Base-by-base conservation (phyloP, 148 eudicot genomes). In the Agrostemma githago region DNA sequence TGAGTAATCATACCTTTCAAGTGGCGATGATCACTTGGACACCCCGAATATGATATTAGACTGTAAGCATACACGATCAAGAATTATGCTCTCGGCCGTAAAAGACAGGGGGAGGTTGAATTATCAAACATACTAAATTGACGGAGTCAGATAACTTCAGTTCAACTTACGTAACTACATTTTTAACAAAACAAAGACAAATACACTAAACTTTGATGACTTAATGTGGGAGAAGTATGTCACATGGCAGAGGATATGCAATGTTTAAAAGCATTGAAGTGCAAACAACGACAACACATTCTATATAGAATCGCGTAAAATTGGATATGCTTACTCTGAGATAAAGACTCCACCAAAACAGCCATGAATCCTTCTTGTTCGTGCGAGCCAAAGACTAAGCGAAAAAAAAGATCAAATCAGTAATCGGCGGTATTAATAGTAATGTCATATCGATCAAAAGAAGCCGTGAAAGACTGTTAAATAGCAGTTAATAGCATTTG, bases 341-440 rank as follows among this genome's bases (percentile, higher is more conserved):
- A 82, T 90, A 93, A 74, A 90, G 89, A 80, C 96, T 93, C 96
- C 98, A 93, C 96, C 98, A 91, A 77, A 94, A 94, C 76, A 94
- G 82, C 97, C 98, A 94, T 8, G 98, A 89, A 84, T 94, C 98
- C 87, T 95, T 95, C 87, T 95, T 92, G 85, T 92, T 95, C 84
- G 92, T 82, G 70, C 97, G 92, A 82, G 98, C 92, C 93, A 95
- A 66, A 63, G 97, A 95, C 98, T 92, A 78, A 6, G 56, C 40
- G 75, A 72, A 56, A 73, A 44, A 73, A 68, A 51, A 44, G 51
- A 58, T 72, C n/a, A 1, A 63, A 64, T 63, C 34, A 72, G 57
- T 71, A 40, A 76, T 58, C 34, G 38, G 8, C 65, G 72, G 53
- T 59, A 38, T 19, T 8, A 12, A 67, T 34, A 4, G 20, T n/a